phyloP scores from a whole-genome alignment of 148 eudicot species.

The Tetragonia tetragonoides region DNA sequence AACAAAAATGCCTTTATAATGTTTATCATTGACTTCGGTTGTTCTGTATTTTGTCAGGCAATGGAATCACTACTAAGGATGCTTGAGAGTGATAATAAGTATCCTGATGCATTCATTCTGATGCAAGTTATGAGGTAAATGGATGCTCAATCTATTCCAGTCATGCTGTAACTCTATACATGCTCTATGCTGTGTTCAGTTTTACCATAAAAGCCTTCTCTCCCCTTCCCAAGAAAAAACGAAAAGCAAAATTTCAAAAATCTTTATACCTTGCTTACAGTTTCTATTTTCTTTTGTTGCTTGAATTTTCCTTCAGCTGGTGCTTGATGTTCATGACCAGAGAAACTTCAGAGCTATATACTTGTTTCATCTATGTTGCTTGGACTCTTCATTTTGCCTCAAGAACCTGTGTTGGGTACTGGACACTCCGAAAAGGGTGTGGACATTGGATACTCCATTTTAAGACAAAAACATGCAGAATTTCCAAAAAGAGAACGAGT shows the following conservation, averaged over 20 bases:
- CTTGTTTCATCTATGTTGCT: too few relatives aligned
- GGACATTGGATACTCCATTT: too few relatives aligned
- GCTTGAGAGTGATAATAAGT: slow-evolving; percentile 51
- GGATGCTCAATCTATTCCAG: background rate
- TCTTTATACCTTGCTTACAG: background rate
- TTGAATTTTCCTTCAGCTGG: background rate
- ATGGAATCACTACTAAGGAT: slow-evolving; percentile 57
- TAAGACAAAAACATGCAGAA: too few relatives aligned
- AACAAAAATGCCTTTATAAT: too few relatives aligned
- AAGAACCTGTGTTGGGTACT: too few relatives aligned
- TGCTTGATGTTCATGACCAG: background rate
- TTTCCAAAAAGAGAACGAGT: too few relatives aligned
- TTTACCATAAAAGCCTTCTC: background rate
- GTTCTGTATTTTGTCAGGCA: slow-evolving; percentile 44
- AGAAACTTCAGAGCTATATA: background rate
- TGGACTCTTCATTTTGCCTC: too few relatives aligned
- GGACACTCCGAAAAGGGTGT: too few relatives aligned
- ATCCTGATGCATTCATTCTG: slow-evolving; percentile 63
- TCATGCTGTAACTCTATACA: background rate
- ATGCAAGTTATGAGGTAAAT: slow-evolving; percentile 77
- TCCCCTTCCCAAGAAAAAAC: background rate
- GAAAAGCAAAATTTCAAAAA: background rate
- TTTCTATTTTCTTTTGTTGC: background rate
- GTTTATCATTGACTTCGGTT: slow-evolving; percentile 7
- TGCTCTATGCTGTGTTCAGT: background rate